Evolutionary conservation across 2,329 filamentous ascomycete genomes (phyloP).

Genomic region (Hymenoscyphus fraxineus): DNA sequence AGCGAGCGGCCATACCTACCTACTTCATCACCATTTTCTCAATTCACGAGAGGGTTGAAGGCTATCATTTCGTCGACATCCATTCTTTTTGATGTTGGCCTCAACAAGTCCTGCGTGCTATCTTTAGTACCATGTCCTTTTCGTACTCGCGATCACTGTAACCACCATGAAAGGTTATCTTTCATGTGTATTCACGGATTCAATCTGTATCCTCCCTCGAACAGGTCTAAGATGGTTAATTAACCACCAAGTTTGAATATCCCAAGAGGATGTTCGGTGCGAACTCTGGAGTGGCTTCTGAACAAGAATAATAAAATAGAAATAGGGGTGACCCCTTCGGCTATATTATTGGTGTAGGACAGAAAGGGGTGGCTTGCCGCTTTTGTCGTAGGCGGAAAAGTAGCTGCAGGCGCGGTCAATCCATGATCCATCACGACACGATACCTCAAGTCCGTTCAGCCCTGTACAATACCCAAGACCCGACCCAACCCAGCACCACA

Average conservation of each 20-base stretch:
- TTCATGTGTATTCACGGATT: background rate
- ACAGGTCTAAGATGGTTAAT: too few relatives aligned
- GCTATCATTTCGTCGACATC: background rate
- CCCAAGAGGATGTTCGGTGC: too few relatives aligned
- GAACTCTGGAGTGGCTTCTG: too few relatives aligned
- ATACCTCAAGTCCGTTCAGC: background rate
- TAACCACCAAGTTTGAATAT: too few relatives aligned
- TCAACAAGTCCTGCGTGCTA: too few relatives aligned
- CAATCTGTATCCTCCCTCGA: background rate
- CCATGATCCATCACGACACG: background rate
- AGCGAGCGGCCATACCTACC: background rate
- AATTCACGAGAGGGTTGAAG: too few relatives aligned
- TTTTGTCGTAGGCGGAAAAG: background rate
- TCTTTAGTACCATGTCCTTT: background rate
- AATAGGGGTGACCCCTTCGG: too few relatives aligned
- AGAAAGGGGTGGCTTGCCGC: background rate
- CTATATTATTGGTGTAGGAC: too few relatives aligned
- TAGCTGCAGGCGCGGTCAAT: background rate
- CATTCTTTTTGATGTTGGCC: too few relatives aligned
- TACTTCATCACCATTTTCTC: too few relatives aligned
- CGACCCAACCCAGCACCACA: background rate
- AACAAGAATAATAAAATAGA: too few relatives aligned
- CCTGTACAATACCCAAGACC: background rate
- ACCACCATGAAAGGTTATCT: background rate
- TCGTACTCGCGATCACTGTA: background rate